Conservation (phyloP, 1,139 yeast species). For the Blastobotrys arbuscula region DNA sequence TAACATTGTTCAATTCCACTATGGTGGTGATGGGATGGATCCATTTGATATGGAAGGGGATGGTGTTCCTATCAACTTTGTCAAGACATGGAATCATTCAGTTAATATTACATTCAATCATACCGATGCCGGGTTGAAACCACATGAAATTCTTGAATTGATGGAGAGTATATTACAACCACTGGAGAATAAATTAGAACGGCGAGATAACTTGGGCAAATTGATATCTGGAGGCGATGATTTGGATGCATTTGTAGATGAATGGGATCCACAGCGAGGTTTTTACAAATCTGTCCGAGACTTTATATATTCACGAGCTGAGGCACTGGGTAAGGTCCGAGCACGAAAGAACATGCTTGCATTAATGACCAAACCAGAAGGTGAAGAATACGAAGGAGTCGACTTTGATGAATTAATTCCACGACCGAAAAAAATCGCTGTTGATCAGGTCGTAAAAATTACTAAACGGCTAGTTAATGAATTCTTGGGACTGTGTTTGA, state of each 20-base stretch:
- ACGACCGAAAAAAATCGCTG: conserved; percentile 42
- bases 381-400: conserved; percentile 34
- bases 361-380: conserved; percentile 41
- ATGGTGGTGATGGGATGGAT: conserved; percentile 98
- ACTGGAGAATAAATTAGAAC: conserved; percentile 50
- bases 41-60: conserved; percentile 99
- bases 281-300: conserved; percentile 71
- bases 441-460: conserved; percentile 70
- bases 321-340: conserved; percentile 52
- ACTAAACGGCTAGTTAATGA: conserved; percentile 54
- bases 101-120: conserved; percentile 60
- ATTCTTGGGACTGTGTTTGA: conserved; percentile 71
- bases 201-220: conserved; percentile 74
- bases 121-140: conserved; percentile 54
- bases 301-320: conserved; percentile 54
- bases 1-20: conserved; percentile 95
- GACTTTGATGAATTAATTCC: conserved; percentile 44
- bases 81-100: conserved; percentile 93
- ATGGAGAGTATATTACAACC: conserved; percentile 57
- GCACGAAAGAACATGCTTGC: conserved; percentile 46
- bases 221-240: conserved; percentile 41
- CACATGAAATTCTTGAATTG: conserved; percentile 58
- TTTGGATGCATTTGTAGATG: conserved; percentile 51
- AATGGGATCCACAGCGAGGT: conserved; percentile 77
- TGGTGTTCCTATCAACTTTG: conserved; percentile 90